Evolutionary conservation across 352 stramenopile genomes (phyloP).

Genomic region (Plasmopara viticola): DNA sequence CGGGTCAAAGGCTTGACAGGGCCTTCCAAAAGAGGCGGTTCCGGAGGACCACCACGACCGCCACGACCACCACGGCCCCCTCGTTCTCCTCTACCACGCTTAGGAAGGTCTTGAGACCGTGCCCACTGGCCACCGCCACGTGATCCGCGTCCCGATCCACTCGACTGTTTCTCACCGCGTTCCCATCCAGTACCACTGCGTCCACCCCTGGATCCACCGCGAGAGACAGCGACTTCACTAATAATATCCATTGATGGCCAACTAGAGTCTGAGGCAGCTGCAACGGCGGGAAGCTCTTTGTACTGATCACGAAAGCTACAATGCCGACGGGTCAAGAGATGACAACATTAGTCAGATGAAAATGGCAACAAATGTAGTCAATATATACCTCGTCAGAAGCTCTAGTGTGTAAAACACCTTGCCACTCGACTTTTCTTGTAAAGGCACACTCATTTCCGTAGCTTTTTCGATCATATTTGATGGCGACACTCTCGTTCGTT

Average conservation of each 20-base stretch:
- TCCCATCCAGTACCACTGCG: slow-evolving; percentile 50
- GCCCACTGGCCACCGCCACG: slow-evolving; percentile 52
- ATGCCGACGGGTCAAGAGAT: slow-evolving; percentile 3
- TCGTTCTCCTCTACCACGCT: slow-evolving; percentile 37
- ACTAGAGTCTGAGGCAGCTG: slow-evolving; percentile 31
- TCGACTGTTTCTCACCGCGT: slow-evolving; percentile 46
- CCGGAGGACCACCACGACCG: slow-evolving; percentile 34
- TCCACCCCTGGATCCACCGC: slow-evolving; percentile 34
- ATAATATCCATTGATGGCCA: slow-evolving; percentile 70
- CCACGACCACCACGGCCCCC: slow-evolving; percentile 49
- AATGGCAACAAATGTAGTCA: background rate
- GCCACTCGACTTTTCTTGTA: slow-evolving; percentile 28
- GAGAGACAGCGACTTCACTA: slow-evolving; percentile 45
- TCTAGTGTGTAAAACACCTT: slow-evolving; percentile 59
- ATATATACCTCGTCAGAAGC: slow-evolving; percentile 43
- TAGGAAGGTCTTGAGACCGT: slow-evolving; percentile 65
- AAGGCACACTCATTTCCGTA: slow-evolving; percentile 29
- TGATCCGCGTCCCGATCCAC: slow-evolving; percentile 39
- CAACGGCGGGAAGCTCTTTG: slow-evolving; percentile 41
- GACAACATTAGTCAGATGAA: background rate
- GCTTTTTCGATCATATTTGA: slow-evolving; percentile 18
- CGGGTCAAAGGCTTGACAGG: slow-evolving; percentile 76
- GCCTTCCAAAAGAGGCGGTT: slow-evolving; percentile 60
- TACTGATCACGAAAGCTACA: slow-evolving; percentile 50
- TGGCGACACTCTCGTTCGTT: slow-evolving; percentile 5